These are phyloP conservation scores for Cercospora sojina DNA, from an alignment of 2,329 filamentous ascomycete species.

Conservation along the genomic window DNA sequence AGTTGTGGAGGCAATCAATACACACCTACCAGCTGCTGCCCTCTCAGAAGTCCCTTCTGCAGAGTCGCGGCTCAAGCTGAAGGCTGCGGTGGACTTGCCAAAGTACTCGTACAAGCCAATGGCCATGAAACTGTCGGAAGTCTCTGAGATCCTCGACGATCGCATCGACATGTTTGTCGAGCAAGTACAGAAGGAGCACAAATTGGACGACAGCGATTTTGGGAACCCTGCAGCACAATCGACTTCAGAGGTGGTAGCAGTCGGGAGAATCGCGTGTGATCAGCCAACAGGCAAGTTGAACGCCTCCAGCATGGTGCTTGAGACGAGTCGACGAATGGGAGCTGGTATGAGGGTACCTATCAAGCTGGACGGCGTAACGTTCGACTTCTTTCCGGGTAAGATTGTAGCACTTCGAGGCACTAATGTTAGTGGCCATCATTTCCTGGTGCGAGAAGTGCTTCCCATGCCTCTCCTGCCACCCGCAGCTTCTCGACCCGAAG, in stretches of 20 bases:
- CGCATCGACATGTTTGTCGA: slow-evolving; percentile 84
- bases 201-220: slow-evolving; percentile 75
- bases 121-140: slow-evolving; percentile 90
- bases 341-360: slow-evolving; percentile 79
- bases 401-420: slow-evolving; percentile 84
- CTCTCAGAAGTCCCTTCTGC: slow-evolving; percentile 54
- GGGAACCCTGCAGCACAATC: slow-evolving; percentile 83
- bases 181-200: slow-evolving; percentile 71
- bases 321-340: slow-evolving; percentile 81
- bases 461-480: slow-evolving; percentile 70
- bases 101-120: slow-evolving; percentile 90
- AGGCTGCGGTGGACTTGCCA: slow-evolving; percentile 81
- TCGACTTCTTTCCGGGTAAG: slow-evolving; percentile 91
- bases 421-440: slow-evolving; percentile 82
- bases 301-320: slow-evolving; percentile 77
- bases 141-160: slow-evolving; percentile 91
- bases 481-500: slow-evolving; percentile 66
- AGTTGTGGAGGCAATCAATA: slow-evolving; percentile 78
- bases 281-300: slow-evolving; percentile 83
- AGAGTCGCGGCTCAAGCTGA: slow-evolving; percentile 78
- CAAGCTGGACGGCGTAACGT: slow-evolving; percentile 68
- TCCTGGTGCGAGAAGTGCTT: slow-evolving; percentile 75
- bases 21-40: slow-evolving; percentile 62
- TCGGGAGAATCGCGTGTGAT: slow-evolving; percentile 89
- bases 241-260: slow-evolving; percentile 81